Evolutionary conservation across 148 eudicot species (phyloP).

Genomic region (Rhododendron mucronatum): DNA sequence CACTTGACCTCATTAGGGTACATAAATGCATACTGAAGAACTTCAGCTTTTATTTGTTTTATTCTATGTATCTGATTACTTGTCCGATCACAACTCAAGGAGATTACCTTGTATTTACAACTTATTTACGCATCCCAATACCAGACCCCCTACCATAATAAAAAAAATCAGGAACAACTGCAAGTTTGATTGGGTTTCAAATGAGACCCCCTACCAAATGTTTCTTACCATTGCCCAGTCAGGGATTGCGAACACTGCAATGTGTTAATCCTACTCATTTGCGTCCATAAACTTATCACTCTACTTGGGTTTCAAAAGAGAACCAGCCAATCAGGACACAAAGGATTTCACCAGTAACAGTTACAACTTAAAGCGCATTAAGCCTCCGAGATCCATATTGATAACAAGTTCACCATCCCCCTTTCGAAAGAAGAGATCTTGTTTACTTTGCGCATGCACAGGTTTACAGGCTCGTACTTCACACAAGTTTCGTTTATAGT

Average conservation of each 20-base stretch:
- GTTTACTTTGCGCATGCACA: background rate
- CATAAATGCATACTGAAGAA: background rate
- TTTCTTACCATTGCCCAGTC: background rate
- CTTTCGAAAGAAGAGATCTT: background rate
- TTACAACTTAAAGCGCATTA: background rate
- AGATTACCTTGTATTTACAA: background rate
- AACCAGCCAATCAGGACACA: background rate
- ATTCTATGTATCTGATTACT: background rate
- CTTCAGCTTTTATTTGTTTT: background rate
- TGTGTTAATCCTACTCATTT: background rate
- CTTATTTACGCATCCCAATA: background rate
- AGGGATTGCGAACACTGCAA: background rate
- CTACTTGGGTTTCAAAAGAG: background rate
- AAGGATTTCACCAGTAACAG: background rate
- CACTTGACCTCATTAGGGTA: background rate
- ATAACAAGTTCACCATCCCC: background rate
- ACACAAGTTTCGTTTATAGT: background rate
- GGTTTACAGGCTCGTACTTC: background rate
- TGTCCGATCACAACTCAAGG: background rate
- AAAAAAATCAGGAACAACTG: background rate
- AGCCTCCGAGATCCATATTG: background rate
- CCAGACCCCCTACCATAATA: background rate
- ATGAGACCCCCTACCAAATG: background rate
- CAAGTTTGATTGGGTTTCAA: background rate
- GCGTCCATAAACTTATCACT: background rate